phyloP scores from a whole-genome alignment of 225 moss, liverwort and hornwort genomes.

The Bryum argenteum region DNA sequence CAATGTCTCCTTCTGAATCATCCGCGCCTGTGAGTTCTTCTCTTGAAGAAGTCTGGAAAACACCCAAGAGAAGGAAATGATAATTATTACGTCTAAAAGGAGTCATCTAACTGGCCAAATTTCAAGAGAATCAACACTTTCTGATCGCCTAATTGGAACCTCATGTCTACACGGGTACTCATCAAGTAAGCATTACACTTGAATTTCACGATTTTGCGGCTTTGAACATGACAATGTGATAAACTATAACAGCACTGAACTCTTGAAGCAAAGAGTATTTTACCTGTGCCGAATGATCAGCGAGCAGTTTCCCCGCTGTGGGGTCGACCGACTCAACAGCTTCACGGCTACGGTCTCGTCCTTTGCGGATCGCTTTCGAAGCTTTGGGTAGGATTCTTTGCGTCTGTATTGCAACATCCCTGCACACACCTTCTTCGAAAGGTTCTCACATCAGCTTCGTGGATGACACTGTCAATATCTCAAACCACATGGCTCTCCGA shows the following conservation, averaged over 20 bases:
- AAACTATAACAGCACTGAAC: not conserved
- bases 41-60: conserved; percentile 37
- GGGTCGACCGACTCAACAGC: conserved; percentile 20
- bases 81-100: not conserved
- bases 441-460: conserved; percentile 41
- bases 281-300: conserved; percentile 40
- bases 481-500: conserved; percentile 12
- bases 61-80: conserved; percentile 9
- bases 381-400: conserved; percentile 25
- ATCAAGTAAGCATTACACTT: not conserved
- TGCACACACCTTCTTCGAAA: conserved; percentile 55
- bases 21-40: conserved; percentile 14
- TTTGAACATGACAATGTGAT: not conserved
- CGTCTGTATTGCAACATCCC: conserved; percentile 54
- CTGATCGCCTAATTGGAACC: not conserved
- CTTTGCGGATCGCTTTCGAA: conserved; percentile 19
- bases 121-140: not conserved
- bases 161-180: not conserved
- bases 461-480: conserved; percentile 18
- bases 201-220: too few relatives aligned
- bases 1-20: conserved; percentile 18
- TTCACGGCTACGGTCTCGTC: conserved; percentile 29
- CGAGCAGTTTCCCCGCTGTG: conserved; percentile 15
- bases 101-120: not conserved
- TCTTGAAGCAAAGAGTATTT: not conserved